These are phyloP conservation scores for Paramecium primaurelia DNA, from an alignment of 73 alveolate species.

Conservation along the genomic window DNA sequence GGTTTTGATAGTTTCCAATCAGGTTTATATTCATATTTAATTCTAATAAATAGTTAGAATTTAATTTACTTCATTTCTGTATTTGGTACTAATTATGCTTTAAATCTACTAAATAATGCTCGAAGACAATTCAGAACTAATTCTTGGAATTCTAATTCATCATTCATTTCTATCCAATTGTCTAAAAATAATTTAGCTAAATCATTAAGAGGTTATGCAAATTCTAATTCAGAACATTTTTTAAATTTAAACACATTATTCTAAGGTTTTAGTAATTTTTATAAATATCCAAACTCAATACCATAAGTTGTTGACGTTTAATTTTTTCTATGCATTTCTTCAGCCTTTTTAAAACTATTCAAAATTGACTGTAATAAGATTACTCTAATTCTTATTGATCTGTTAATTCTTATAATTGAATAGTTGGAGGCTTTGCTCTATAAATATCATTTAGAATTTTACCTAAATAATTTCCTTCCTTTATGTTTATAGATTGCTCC, in stretches of 20 bases:
- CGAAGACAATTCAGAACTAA: slow-evolving; percentile 50
- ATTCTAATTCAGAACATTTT: slow-evolving; percentile 53
- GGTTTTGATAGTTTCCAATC: slow-evolving; percentile 59
- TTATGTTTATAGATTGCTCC: slow-evolving; percentile 57
- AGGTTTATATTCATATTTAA: slow-evolving; percentile 40
- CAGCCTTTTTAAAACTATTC: slow-evolving; percentile 58
- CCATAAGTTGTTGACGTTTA: slow-evolving; percentile 47
- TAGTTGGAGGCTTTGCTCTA: slow-evolving; percentile 61
- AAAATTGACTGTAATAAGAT: not conserved
- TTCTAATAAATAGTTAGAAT: not conserved
- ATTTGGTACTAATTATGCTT: slow-evolving; percentile 54
- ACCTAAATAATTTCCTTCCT: slow-evolving; percentile 47
- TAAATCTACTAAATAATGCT: slow-evolving; percentile 18
- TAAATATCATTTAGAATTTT: not conserved
- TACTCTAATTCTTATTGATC: slow-evolving; percentile 57
- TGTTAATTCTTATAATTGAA: slow-evolving; percentile 25
- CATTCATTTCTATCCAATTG: slow-evolving; percentile 61
- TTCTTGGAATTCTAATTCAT: slow-evolving; percentile 55
- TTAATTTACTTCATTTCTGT: slow-evolving; percentile 47
- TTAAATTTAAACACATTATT: slow-evolving; percentile 57
- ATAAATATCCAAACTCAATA: slow-evolving; percentile 48
- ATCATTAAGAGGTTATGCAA: slow-evolving; percentile 56
- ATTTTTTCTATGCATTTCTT: slow-evolving; percentile 57
- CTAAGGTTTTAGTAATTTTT: slow-evolving; percentile 39
- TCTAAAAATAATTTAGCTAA: slow-evolving; percentile 53